These are phyloP conservation scores for Naganishia vishniacii DNA, from an alignment of 768 basidiomycete species.

Conservation along the genomic window DNA sequence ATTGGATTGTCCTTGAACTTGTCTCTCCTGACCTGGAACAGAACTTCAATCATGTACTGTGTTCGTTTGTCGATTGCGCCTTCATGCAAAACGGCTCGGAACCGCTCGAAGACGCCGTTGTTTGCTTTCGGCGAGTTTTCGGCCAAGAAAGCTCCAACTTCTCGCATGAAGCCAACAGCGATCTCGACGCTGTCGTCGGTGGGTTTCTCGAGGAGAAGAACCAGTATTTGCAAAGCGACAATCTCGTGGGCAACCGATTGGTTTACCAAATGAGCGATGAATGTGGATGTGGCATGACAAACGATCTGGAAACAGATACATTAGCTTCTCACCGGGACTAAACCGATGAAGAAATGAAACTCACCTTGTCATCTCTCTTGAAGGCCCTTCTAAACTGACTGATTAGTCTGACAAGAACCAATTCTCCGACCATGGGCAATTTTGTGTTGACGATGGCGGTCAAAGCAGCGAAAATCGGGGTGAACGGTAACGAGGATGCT, in stretches of 20 bases:
- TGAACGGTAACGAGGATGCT: slow-evolving; percentile 91
- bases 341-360: slow-evolving; percentile 35
- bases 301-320: slow-evolving; percentile 59
- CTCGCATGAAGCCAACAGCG: slow-evolving; percentile 92
- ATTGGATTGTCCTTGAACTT: slow-evolving; percentile 98
- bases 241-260: slow-evolving; percentile 90
- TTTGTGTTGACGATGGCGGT: slow-evolving; percentile 96
- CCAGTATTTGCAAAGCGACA: slow-evolving; percentile 87
- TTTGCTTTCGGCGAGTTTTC: slow-evolving; percentile 94
- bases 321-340: background rate
- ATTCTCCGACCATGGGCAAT: slow-evolving; percentile 89
- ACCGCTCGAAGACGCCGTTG: slow-evolving; percentile 89
- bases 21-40: slow-evolving; percentile 98
- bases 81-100: slow-evolving; percentile 93
- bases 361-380: slow-evolving; percentile 94
- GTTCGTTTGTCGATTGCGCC: slow-evolving; percentile 90
- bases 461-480: slow-evolving; percentile 89
- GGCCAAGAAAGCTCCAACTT: slow-evolving; percentile 88
- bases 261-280: slow-evolving; percentile 83
- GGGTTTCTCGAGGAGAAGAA: slow-evolving; percentile 88
- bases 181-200: slow-evolving; percentile 98
- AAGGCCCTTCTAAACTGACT: slow-evolving; percentile 92
- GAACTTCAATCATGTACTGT: slow-evolving; percentile 98
- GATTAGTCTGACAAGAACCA: slow-evolving; percentile 78
- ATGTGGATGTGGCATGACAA: slow-evolving; percentile 87